Base-by-base conservation (phyloP, 2,329 filamentous ascomycete genomes). In the Penicillium italicum region DNA sequence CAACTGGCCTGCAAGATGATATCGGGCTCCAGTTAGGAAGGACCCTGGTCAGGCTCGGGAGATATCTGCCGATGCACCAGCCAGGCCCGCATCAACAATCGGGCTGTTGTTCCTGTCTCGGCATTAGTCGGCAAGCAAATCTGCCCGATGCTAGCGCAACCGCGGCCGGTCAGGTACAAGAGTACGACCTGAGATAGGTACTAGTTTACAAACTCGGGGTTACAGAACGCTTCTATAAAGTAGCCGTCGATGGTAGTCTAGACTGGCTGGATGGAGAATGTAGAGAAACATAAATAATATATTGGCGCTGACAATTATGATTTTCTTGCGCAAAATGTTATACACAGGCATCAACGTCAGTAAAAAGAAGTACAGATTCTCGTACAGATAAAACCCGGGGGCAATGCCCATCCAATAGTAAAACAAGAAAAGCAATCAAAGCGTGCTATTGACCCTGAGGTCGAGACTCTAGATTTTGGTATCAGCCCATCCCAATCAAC, bases 391-490 rank as follows among this genome's bases (percentile, higher is more conserved):
- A 57, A 55, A 55, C 50, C 28, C 22, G n/a, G 33, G 45, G 43
- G 33, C 53, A 40, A 8, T 22, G 33, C 33, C 55, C 38, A 58
- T 54, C 37, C 56, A 60, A 57, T 55, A 53, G n/a, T 50, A 57
- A 60, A 51, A 59, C 47, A 50, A 58, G 53, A 60, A 60, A 60
- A 56, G 48, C 61, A 62, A 60, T 54, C 54, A 55, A 62, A 63
- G 58, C 53, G 48, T 59, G 59, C 59, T 61, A 62, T 64, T 66
- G 69, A 72, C 72, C 70, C 69, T 62, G 72, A 69, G 70, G 72
- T 72, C 72, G 57, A 65, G 62, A 62, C 63, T 74, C 72, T 74
- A 74, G 53, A 55, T 62, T 62, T 66, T 73, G 71, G 72, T 74
- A 74, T 73, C 71, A 73, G 66, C 62, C 69, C 69, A 69, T 70